Conservation (phyloP, 371 early-diverging fungal genomes). For the Smittium culicis region DNA sequence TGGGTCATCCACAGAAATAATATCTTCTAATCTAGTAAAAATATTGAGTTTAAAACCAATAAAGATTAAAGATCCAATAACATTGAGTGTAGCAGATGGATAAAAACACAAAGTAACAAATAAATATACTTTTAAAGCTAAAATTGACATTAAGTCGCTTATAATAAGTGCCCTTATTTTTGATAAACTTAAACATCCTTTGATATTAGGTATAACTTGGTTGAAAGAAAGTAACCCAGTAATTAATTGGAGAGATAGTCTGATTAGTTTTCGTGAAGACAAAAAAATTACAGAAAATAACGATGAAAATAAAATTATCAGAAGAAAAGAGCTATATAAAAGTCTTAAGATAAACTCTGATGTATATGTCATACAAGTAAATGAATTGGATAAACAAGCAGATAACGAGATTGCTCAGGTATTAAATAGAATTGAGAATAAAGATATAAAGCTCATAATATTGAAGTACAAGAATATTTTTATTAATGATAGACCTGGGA, state of each 20-base stretch:
- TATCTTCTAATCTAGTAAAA: not conserved
- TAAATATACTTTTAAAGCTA: not conserved
- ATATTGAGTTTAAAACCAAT: not conserved
- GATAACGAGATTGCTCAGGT: not conserved
- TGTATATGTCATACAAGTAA: not conserved
- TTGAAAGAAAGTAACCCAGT: conserved; percentile 16
- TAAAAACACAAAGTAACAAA: not conserved
- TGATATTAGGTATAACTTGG: not conserved
- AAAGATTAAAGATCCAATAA: not conserved
- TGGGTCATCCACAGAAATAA: not conserved
- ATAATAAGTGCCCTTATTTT: not conserved
- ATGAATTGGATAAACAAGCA: not conserved
- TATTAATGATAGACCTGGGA: not conserved
- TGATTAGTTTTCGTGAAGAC: not conserved
- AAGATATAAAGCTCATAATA: not conserved
- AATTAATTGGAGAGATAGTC: conserved; percentile 8
- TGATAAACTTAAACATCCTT: not conserved
- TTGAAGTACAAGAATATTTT: not conserved
- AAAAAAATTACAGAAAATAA: not conserved
- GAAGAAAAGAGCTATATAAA: not conserved
- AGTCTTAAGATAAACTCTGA: not conserved
- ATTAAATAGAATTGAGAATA: not conserved
- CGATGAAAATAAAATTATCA: not conserved
- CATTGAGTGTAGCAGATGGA: not conserved
- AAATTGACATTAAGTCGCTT: not conserved